Evolutionary conservation across 495 filamentous ascomycete species (phyloP).

Genomic region (Neurospora cerealis): DNA sequence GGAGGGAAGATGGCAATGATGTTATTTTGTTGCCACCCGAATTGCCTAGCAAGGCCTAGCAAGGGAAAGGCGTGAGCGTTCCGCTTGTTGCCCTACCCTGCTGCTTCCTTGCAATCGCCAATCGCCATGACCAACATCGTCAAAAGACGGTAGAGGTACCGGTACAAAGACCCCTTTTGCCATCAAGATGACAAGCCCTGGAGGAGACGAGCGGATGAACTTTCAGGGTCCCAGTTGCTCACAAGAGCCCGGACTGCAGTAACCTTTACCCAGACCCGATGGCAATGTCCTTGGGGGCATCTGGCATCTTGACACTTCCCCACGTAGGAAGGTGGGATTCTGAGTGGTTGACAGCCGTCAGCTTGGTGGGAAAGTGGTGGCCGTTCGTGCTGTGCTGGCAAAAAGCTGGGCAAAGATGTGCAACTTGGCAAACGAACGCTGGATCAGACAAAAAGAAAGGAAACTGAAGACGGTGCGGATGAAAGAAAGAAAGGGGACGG

Average conservation of each 20-base stretch:
- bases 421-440: neutral
- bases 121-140: neutral
- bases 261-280: neutral
- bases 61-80: neutral
- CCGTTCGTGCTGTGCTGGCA: neutral
- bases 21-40: neutral
- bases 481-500: neutral
- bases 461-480: neutral
- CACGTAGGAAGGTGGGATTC: neutral
- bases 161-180: neutral
- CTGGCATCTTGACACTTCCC: neutral
- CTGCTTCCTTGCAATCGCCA: neutral
- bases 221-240: neutral
- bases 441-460: neutral
- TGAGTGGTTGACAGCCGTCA: neutral
- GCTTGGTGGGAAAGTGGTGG: neutral
- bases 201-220: neutral
- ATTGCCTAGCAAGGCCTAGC: neutral
- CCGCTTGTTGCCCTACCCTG: neutral
- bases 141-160: neutral
- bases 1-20: neutral
- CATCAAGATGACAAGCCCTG: neutral
- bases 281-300: neutral
- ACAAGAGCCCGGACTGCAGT: neutral
- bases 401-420: neutral